These are phyloP conservation scores for Penicillium daleae DNA, from an alignment of 495 filamentous ascomycete species.

Conservation along the genomic window DNA sequence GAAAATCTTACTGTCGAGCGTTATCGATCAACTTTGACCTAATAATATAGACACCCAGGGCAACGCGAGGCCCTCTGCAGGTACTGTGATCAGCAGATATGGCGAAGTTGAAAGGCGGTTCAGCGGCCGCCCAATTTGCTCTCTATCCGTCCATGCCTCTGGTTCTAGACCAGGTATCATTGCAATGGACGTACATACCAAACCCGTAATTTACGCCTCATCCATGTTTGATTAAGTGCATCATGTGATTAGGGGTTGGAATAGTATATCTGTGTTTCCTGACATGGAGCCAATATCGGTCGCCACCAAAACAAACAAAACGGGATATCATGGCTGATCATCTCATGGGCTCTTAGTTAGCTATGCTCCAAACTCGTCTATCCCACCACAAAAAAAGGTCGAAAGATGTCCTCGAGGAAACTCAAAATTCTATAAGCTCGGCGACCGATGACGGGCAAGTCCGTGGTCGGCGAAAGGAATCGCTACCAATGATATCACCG, in stretches of 20 bases:
- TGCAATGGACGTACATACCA: neutral
- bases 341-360: no score
- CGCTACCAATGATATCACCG: constrained; percentile 16
- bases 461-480: neutral
- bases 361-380: no score
- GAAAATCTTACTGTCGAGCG: neutral
- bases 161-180: neutral
- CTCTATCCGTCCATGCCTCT: neutral
- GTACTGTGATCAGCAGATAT: neutral
- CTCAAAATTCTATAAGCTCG: neutral
- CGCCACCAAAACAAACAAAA: neutral
- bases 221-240: neutral
- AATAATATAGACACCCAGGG: neutral
- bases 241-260: neutral
- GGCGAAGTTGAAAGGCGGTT: neutral
- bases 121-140: no score
- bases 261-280: neutral
- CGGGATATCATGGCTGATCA: no score
- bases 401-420: constrained; percentile 8
- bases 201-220: no score
- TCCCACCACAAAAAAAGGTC: no score
- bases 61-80: neutral
- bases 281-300: neutral
- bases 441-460: constrained; percentile 2
- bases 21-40: neutral